These are phyloP conservation scores for Ogataea corticis DNA, from an alignment of 805 yeast species.

Conservation along the genomic window DNA sequence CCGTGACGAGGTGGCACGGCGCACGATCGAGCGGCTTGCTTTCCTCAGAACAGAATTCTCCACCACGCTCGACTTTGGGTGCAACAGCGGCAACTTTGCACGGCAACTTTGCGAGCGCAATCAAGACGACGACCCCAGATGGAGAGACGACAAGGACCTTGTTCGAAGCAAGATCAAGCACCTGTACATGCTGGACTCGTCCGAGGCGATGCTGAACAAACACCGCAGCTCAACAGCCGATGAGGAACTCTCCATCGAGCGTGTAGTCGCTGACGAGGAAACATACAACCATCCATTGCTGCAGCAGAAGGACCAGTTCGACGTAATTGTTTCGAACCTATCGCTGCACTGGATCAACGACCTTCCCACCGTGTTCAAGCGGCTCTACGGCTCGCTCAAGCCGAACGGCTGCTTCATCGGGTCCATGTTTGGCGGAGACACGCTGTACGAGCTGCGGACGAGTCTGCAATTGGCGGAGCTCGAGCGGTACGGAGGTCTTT, in stretches of 20 bases:
- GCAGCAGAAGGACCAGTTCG: slow-evolving; percentile 44
- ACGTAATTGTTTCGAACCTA: slow-evolving; percentile 72
- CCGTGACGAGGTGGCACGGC: slow-evolving; percentile 68
- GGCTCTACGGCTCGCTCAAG: slow-evolving; percentile 57
- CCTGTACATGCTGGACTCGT: slow-evolving; percentile 68
- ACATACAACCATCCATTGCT: slow-evolving; percentile 45
- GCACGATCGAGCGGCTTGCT: slow-evolving; percentile 74
- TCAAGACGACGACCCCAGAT: slow-evolving; percentile 39
- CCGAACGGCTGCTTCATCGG: slow-evolving; percentile 86
- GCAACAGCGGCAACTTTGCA: slow-evolving; percentile 62
- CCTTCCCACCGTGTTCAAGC: slow-evolving; percentile 61
- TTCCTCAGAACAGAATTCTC: slow-evolving; percentile 67
- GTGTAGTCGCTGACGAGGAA: slow-evolving; percentile 72
- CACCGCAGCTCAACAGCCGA: slow-evolving; percentile 50
- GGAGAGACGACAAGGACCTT: slow-evolving; percentile 51
- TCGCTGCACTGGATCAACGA: slow-evolving; percentile 86
- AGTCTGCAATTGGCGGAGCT: slow-evolving; percentile 79
- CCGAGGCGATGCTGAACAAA: slow-evolving; percentile 50
- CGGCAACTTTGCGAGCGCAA: slow-evolving; percentile 37
- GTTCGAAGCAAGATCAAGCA: slow-evolving; percentile 54
- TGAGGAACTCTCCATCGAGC: slow-evolving; percentile 43
- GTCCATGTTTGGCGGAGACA: slow-evolving; percentile 80
- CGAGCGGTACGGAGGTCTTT: slow-evolving; percentile 75
- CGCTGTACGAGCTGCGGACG: slow-evolving; percentile 79
- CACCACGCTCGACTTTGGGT: slow-evolving; percentile 68